Percentiles rank a stretch among this genome's conserved stretches.
Evolutionary conservation across 192 early-diverging fungal genomes (phyloP).

Genomic region (Umbelopsis ramanniana): DNA sequence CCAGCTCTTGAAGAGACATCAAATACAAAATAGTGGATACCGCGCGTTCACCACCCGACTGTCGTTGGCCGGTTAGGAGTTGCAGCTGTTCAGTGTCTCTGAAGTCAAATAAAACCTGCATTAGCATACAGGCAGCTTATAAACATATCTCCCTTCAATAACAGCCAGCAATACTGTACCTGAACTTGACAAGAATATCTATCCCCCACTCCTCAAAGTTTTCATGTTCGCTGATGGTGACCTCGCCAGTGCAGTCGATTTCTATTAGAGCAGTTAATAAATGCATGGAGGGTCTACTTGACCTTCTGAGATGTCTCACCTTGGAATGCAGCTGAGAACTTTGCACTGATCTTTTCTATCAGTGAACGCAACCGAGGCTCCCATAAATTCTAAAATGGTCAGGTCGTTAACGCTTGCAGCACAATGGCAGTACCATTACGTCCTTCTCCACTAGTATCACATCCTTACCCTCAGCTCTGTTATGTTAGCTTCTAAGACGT

Average conservation of each 20-base stretch:
- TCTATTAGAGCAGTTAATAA: constrained; percentile 33
- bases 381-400: constrained; percentile 61
- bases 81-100: constrained; percentile 84
- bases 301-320: constrained; percentile 36
- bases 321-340: constrained; percentile 76
- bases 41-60: constrained; percentile 96
- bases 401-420: no score
- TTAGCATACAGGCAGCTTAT: neutral
- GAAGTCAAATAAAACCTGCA: neutral
- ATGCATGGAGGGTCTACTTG: neutral
- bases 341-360: constrained; percentile 63
- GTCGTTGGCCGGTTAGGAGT: constrained; percentile 83
- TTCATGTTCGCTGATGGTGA: constrained; percentile 66
- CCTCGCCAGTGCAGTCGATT: constrained; percentile 82
- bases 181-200: constrained; percentile 94
- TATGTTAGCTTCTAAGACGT: neutral
- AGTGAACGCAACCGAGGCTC: constrained; percentile 63
- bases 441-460: neutral
- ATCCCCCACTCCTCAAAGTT: constrained; percentile 94
- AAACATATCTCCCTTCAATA: no score
- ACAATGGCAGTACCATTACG: neutral
- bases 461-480: neutral
- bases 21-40: constrained; percentile 97
- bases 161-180: constrained; percentile 52
- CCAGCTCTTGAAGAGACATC: constrained; percentile 89